Evolutionary conservation across 805 yeast genomes (phyloP).

Genomic region (Cyberlindnera subsufficiens): DNA sequence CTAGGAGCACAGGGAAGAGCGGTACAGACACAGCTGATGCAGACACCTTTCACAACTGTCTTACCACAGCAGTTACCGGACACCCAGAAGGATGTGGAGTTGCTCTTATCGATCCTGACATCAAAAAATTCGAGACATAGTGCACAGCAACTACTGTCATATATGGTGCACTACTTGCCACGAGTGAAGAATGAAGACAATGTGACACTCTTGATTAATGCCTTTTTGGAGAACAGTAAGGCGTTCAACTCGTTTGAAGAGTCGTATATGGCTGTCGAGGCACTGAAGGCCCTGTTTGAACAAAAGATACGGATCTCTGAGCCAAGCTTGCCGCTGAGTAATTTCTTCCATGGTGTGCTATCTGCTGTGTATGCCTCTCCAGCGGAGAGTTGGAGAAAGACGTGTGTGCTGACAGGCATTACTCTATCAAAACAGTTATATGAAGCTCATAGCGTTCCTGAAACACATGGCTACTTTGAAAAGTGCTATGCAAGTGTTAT

Average conservation of each 20-base stretch:
- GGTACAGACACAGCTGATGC: constrained; percentile 13
- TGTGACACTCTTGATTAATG: constrained; percentile 31
- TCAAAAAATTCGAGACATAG: not conserved
- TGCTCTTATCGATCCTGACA: constrained; percentile 18
- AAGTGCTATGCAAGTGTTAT: constrained; percentile 29
- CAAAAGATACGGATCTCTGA: constrained; percentile 37
- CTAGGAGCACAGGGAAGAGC: constrained; percentile 24
- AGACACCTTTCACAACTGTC: constrained; percentile 26
- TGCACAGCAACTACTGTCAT: constrained; percentile 27
- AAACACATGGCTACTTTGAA: constrained; percentile 28
- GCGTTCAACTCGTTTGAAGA: constrained; percentile 25
- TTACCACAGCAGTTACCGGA: constrained; percentile 27
- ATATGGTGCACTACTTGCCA: constrained; percentile 39
- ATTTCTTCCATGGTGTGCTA: constrained; percentile 30
- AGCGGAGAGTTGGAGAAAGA: constrained; percentile 35
- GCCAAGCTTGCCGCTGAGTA: constrained; percentile 36
- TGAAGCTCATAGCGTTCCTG: constrained; percentile 26
- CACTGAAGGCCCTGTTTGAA: constrained; percentile 38
- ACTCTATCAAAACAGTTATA: constrained; percentile 28
- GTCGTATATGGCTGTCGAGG: constrained; percentile 39
- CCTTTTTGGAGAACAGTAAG: constrained; percentile 31
- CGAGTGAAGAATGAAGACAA: constrained; percentile 39
- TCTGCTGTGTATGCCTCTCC: constrained; percentile 30
- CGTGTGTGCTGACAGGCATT: constrained; percentile 39
- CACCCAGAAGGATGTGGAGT: constrained; percentile 24